Conservation (phyloP, 805 yeast genomes). For the Lipomyces mesembrius region DNA sequence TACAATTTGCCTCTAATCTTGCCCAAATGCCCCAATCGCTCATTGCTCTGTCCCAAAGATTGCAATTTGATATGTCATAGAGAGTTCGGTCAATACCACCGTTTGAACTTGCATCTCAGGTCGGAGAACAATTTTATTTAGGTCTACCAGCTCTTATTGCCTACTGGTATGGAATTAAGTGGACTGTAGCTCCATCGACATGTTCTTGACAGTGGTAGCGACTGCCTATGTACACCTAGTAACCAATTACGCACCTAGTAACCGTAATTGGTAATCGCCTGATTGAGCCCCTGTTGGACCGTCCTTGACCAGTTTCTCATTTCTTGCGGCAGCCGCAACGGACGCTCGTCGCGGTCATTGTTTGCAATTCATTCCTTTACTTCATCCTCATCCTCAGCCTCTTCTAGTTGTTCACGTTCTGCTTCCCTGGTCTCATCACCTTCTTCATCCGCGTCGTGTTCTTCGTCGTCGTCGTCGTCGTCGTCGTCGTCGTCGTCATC, state of each 20-base stretch:
- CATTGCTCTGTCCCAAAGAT: too few species aligned
- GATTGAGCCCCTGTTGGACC: neutral
- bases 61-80: too few species aligned
- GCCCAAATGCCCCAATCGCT: too few species aligned
- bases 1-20: too few species aligned
- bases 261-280: too few species aligned
- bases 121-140: neutral
- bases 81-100: too few species aligned
- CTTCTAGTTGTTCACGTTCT: neutral
- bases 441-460: constrained; percentile 17
- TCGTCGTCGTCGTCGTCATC: constrained; percentile 41
- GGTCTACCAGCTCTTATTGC: neutral
- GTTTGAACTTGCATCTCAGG: too few species aligned
- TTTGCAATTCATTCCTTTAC: neutral
- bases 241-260: too few species aligned
- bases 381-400: neutral
- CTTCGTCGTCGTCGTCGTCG: constrained; percentile 42
- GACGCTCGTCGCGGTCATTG: neutral
- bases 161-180: neutral
- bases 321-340: neutral
- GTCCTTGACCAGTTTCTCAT: neutral
- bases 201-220: neutral
- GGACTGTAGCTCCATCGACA: neutral
- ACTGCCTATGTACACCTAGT: neutral
- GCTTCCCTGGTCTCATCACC: neutral